phyloP scores from a whole-genome alignment of 176 grass and related monocot species.

The Zoysia pacifica region DNA sequence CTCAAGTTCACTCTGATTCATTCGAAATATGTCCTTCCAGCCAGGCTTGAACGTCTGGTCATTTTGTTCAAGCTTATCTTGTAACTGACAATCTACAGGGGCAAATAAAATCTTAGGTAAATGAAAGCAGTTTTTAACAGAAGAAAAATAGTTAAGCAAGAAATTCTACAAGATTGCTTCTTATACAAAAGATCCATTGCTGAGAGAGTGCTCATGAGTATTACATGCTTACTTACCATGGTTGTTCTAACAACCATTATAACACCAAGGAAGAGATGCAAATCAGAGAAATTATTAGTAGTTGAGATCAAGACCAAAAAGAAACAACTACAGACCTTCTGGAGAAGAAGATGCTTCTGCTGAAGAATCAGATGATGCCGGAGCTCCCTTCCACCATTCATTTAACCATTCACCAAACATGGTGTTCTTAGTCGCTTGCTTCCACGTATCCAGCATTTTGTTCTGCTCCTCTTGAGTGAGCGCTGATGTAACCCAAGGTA shows the following conservation, averaged over 20 bases:
- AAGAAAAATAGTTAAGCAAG: constrained; percentile 8
- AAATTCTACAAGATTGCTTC: constrained; percentile 23
- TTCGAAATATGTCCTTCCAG: constrained; percentile 99
- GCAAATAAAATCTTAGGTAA: constrained; percentile 30
- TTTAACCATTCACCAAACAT: constrained; percentile 99
- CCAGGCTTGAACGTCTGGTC: constrained; percentile 98
- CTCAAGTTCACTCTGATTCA: constrained; percentile 99
- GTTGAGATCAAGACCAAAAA: not conserved
- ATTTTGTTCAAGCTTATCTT: constrained; percentile 77
- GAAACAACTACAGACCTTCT: constrained; percentile 51
- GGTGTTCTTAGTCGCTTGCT: constrained; percentile 90
- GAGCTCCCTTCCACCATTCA: constrained; percentile 93
- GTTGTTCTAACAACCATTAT: not conserved
- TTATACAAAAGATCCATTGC: not conserved
- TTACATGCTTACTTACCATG: not conserved
- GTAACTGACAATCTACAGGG: constrained; percentile 49
- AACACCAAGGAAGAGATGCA: too few species aligned
- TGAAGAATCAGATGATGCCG: constrained; percentile 52
- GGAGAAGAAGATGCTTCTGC: constrained; percentile 34
- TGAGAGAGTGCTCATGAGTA: not conserved
- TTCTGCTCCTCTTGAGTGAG: constrained; percentile 94
- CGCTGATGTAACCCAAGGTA: constrained; percentile 94
- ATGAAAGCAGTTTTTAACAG: not conserved
- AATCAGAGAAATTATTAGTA: too few species aligned
- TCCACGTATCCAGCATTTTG: constrained; percentile 96